phyloP scores from a whole-genome alignment of 1,284 basidiomycete species.

The Vanrija sp. region DNA sequence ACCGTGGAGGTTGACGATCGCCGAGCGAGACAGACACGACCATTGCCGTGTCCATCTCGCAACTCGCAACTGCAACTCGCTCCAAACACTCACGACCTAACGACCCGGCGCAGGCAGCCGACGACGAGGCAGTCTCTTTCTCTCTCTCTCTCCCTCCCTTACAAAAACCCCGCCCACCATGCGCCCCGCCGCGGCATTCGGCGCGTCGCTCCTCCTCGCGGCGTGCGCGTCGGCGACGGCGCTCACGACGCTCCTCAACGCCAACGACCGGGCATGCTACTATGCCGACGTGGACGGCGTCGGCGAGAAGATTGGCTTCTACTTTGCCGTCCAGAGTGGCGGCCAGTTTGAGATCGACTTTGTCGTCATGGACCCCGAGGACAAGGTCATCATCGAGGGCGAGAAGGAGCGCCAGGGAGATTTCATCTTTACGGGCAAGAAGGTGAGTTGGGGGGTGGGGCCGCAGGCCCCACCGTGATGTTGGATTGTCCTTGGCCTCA shows the following conservation, averaged over 20 bases:
- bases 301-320: constrained; percentile 52
- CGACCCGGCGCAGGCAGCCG: background rate
- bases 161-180: background rate
- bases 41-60: background rate
- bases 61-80: no score
- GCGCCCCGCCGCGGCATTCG: constrained; percentile 7
- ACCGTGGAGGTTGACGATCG: background rate
- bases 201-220: constrained; percentile 14
- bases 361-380: constrained; percentile 82
- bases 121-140: background rate
- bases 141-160: background rate
- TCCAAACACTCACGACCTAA: no score
- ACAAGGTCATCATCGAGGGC: constrained; percentile 80
- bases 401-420: constrained; percentile 88
- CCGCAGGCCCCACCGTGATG: background rate
- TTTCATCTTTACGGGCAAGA: constrained; percentile 93
- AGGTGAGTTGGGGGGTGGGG: background rate
- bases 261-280: constrained; percentile 88
- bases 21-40: background rate
- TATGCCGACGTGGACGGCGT: constrained; percentile 84
- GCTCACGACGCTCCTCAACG: constrained; percentile 76
- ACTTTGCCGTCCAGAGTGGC: constrained; percentile 81
- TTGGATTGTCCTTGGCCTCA: background rate
- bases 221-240: constrained; percentile 56
- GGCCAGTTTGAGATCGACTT: constrained; percentile 97